These are phyloP conservation scores for Brassica carinata DNA, from an alignment of 345 rosid species.

Conservation along the genomic window DNA sequence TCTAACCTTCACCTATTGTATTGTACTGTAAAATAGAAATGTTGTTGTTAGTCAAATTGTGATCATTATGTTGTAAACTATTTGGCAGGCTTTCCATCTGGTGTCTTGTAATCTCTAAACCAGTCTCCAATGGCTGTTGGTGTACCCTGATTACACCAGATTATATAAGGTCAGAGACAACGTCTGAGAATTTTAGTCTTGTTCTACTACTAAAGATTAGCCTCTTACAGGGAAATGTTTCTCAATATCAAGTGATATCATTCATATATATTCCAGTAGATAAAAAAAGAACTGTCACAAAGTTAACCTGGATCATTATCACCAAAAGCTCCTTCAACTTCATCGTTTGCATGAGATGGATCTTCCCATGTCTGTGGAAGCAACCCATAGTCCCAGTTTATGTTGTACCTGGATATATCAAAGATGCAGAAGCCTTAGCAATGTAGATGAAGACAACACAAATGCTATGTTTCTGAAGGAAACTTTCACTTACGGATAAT, in stretches of 20 bases:
- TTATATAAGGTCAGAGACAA: neutral
- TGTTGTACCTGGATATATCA: too few relatives aligned
- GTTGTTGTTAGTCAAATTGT: neutral
- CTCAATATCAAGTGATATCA: conserved; percentile 46
- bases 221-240: conserved; percentile 77
- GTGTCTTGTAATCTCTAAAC: conserved; percentile 96
- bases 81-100: conserved; percentile 98
- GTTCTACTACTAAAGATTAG: conserved; percentile 16
- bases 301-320: too few relatives aligned
- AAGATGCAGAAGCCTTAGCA: neutral
- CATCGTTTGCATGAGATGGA: too few relatives aligned
- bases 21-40: neutral
- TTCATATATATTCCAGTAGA: neutral
- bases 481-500: conserved; percentile 38
- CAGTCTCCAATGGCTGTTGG: conserved; percentile 83
- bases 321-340: too few relatives aligned
- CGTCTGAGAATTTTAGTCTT: neutral
- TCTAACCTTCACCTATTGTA: neutral
- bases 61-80: conserved; percentile 27
- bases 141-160: conserved; percentile 68
- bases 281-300: neutral
- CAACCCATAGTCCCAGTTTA: too few relatives aligned
- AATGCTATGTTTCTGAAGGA: neutral
- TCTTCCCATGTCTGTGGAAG: too few relatives aligned
- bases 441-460: neutral